These are phyloP conservation scores for apple (Malus domestica) DNA, from an alignment of 306 rosid species.

Conservation along the genomic window DNA sequence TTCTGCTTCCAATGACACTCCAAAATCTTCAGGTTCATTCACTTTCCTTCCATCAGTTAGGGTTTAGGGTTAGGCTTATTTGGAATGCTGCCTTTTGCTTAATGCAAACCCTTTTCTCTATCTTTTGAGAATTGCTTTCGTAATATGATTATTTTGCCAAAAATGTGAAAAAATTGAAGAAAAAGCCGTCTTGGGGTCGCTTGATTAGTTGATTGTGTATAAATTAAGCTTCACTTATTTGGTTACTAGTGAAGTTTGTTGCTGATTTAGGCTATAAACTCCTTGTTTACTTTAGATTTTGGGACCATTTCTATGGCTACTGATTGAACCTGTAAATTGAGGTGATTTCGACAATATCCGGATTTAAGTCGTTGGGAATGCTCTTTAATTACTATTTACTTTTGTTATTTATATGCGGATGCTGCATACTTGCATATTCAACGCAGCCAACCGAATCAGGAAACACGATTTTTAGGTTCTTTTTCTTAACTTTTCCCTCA, in stretches of 20 bases:
- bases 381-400: neutral
- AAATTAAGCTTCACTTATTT: neutral
- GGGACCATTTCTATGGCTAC: neutral
- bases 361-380: neutral
- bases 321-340: neutral
- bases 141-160: neutral
- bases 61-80: neutral
- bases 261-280: neutral
- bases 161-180: neutral
- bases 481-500: neutral
- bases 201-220: neutral
- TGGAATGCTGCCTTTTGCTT: neutral
- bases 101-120: neutral
- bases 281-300: neutral
- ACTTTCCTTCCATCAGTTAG: neutral
- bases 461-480: neutral
- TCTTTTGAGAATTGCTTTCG: neutral
- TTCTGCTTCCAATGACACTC: conserved; percentile 15
- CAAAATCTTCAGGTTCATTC: conserved; percentile 8
- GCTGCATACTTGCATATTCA: neutral
- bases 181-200: neutral
- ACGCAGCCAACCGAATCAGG: neutral
- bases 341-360: neutral
- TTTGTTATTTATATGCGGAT: neutral
- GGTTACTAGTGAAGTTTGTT: neutral